Base-by-base conservation (phyloP, 2,329 filamentous ascomycete species). In the Rhinocladiella mackenziei region DNA sequence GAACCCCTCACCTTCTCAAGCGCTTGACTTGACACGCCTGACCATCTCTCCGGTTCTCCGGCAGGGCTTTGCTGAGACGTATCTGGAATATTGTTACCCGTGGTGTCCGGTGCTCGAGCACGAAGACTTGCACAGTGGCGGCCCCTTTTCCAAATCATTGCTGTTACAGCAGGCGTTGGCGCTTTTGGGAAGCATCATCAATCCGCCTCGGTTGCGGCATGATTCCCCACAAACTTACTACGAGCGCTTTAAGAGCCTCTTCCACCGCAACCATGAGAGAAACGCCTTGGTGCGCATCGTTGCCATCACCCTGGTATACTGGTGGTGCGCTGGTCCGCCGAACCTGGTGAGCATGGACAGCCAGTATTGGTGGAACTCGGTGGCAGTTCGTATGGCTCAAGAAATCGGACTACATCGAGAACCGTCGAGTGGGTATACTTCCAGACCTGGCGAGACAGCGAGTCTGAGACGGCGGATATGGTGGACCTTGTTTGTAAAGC, bases 331-430 rank as follows among this genome's bases (percentile, higher is more conserved):
- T 5, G 57, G 61, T 0, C 23, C 74, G 0, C 67, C 68, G 0
- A 61, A 64, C 2, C 60, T 60, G 1, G 64, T 66, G 2, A 64
- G 66, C 33, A 58, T 64, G 1, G 62, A 71, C 46, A 67, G 63
- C 11, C 70, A 66, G 65, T 71, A 67, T 67, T 71, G 68, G 68
- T 70, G 44, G 44, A 38, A 65, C 0, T 64, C 63, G 2, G 63
- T 68, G 1, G 58, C 67, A 8, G 69, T 72, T 15, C 53, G 69
- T 7, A 65, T 69, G 41, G 67, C 66, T 1, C 69, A 72, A 41
- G 66, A 71, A 41, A 65, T 70, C 54, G 68, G 67, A 19, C 56
- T 71, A 4, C 68, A 71, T 33, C 64, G 67, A 2, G 67, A 71
- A 38, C 32, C 13, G 13, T 5, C 26, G 5, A 5, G 29, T 13